Evolutionary conservation across 192 early-diverging fungal genomes (phyloP), one percentile per base, ranked within the genome.

Genomic region (Backusella westeae): DNA sequence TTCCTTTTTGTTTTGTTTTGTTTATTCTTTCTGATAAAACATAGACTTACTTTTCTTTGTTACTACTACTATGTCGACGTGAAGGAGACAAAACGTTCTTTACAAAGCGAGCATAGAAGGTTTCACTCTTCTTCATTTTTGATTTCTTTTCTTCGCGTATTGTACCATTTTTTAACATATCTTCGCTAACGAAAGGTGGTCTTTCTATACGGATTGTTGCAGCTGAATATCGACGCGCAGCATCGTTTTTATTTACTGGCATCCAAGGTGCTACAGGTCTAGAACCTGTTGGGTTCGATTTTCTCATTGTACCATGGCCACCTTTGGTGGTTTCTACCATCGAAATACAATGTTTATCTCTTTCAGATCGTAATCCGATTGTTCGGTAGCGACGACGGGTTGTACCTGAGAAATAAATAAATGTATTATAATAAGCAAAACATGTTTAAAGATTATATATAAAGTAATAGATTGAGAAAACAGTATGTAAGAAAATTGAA

Each of bases 81-180:
- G 46, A 46, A 49, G 78, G 68, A 38, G 78, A 56, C 3, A 79
- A 39, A 2, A 73, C 75, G n/a, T 49, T 53, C n/a, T 79, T 79
- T 19, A 74, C 56, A 63, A 79, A 79, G 17, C 72, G 67, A 63
- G 72, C 49, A 65, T 74, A 74, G 34, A 79, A 79, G 0, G 78
- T 73, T 17, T 79, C 71, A 42, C 78, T 79, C 14, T 79, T 79
- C 29, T 79, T 79, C 44, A 79, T 53, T 10, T 29, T 39, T 38
- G 44, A n/a, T 29, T 38, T 32, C 26, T 42, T 73, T 34, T 72
- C 70, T 12, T 77, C 69, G 9, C 23, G 65, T 6, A 14, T 8
- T 5, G 14, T 67, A 5, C 38, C 1, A n/a, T 32, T 10, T 29
- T 63, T n/a, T 10, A 73, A 73, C 6, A 67, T 34, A 19, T 53